Evolutionary conservation across 2,329 filamentous ascomycete genomes (phyloP), one percentile per base, ranked within the genome.

Genomic region (Teratosphaeria pseudoeucalypti): DNA sequence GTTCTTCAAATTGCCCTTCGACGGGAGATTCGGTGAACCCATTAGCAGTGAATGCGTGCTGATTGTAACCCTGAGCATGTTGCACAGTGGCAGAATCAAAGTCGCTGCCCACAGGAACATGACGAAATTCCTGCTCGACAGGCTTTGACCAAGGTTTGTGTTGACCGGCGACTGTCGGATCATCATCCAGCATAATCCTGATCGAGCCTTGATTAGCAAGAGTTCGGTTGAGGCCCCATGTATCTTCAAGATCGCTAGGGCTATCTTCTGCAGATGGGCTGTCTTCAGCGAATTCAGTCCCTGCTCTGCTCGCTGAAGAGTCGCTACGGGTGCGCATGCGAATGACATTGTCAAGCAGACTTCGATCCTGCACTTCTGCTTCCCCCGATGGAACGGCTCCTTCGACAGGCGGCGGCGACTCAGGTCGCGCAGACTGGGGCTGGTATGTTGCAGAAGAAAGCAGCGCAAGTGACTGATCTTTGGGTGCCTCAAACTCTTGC

Each of bases 161-260:
- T 43, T 60, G 59, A 47, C 62, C 58, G 2, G 57, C 57, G 27
- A 59, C 58, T 34, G 61, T 59, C 59, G 64, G 62, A 26, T 68
- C 69, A 52, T 69, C 64, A 37, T 71, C 70, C 32, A 72, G 64
- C 70, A 72, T 72, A 57, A 73, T 73, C 52, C 63, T 65, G 43
- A 73, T 71, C 7, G 71, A 72, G 52, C 69, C 71, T 62, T 70
- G 64, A 61, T 70, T 67, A 32, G 59, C 57, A 34, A 61, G 37
- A 56, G 62, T 59, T 26, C 61, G 62, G 11, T 59, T 63, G 53
- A 67, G 64, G 12, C 61, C 63, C 69, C 69, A 70, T 59, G 58
- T 58, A 52, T 67, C 64, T 56, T 62, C 68, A 19, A 64, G 58
- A 49, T 68, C 67, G 55, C 63, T 66, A 54, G 63, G 60, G 61